These are phyloP conservation scores for Globisporangium splendens DNA, from an alignment of 352 stramenopile genomes.

Conservation along the genomic window DNA sequence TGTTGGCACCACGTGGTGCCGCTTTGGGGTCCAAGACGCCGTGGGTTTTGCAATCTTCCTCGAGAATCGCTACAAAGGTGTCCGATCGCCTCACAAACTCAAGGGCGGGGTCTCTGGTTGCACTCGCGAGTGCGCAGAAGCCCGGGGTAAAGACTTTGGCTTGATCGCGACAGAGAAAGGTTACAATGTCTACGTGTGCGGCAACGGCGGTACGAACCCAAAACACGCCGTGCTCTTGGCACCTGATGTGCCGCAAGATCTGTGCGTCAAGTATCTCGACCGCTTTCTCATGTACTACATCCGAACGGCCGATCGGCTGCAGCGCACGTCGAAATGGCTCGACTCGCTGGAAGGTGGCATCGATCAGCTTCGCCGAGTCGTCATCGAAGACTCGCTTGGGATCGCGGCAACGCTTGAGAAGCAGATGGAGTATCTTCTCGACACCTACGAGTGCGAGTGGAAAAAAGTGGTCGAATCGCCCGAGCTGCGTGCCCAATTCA, in stretches of 20 bases:
- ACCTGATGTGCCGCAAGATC: constrained; percentile 43
- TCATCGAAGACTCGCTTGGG: constrained; percentile 89
- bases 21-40: constrained; percentile 89
- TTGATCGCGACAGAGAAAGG: constrained; percentile 91
- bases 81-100: constrained; percentile 92
- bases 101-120: constrained; percentile 90
- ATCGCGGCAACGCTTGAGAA: constrained; percentile 74
- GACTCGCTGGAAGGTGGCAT: constrained; percentile 72
- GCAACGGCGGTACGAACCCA: constrained; percentile 85
- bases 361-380: constrained; percentile 46
- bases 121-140: constrained; percentile 90
- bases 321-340: constrained; percentile 88
- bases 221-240: constrained; percentile 71
- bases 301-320: constrained; percentile 64
- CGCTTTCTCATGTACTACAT: constrained; percentile 92
- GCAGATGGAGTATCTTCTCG: constrained; percentile 88
- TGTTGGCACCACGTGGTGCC: constrained; percentile 91
- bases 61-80: constrained; percentile 91
- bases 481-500: constrained; percentile 73
- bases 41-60: constrained; percentile 90
- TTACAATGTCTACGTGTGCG: constrained; percentile 91
- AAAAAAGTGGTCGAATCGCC: constrained; percentile 89
- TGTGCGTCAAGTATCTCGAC: constrained; percentile 86
- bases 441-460: constrained; percentile 94
- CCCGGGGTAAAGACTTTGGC: constrained; percentile 91